These are phyloP conservation scores for Penicillium sp. DNA, from an alignment of 2,329 filamentous ascomycete genomes.

Conservation along the genomic window DNA sequence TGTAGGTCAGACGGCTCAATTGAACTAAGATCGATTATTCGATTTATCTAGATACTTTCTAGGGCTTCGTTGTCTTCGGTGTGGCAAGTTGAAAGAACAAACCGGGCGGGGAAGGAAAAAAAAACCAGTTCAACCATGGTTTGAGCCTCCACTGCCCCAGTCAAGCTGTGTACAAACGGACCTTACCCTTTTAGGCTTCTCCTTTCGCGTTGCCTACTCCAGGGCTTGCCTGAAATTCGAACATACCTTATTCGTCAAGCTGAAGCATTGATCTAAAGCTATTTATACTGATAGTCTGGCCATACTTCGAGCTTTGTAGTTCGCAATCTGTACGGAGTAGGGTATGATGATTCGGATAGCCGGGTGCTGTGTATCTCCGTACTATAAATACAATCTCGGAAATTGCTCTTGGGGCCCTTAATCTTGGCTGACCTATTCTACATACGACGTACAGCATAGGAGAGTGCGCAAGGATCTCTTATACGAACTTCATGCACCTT, in stretches of 20 bases:
- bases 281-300: neutral
- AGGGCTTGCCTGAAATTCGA: constrained; percentile 9
- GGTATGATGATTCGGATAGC: neutral
- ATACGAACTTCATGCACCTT: constrained; percentile 20
- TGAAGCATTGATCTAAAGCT: constrained; percentile 3
- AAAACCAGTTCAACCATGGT: constrained; percentile 27
- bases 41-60: neutral
- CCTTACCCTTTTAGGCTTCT: constrained; percentile 27
- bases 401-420: neutral
- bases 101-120: constrained; percentile 19
- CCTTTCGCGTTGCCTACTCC: constrained; percentile 20
- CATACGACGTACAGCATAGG: neutral
- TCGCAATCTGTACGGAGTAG: neutral
- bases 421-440: neutral
- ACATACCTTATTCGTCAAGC: constrained; percentile 20
- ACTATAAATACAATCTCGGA: neutral
- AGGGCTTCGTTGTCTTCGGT: neutral
- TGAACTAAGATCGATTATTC: neutral
- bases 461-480: neutral
- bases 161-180: constrained; percentile 8
- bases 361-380: neutral
- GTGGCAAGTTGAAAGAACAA: constrained; percentile 1
- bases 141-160: constrained; percentile 31
- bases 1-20: neutral
- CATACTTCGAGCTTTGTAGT: neutral